Evolutionary conservation across 768 basidiomycete genomes (phyloP).

Genomic region (Paxillus ammoniavirescens): DNA sequence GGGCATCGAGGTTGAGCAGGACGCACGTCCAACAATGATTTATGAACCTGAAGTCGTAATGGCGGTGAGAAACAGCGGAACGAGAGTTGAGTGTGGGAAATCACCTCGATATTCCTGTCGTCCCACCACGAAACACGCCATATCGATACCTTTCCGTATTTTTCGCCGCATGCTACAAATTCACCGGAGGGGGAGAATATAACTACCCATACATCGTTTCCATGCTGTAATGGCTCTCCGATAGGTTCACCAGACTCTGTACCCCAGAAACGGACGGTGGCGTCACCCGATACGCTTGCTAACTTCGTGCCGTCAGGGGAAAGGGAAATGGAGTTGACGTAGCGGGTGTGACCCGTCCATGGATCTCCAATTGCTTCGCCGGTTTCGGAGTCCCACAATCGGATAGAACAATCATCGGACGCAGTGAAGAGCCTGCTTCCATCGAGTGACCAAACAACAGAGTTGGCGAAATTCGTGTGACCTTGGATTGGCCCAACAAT

Average conservation of each 20-base stretch:
- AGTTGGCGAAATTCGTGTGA: neutral
- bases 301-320: conserved; percentile 2
- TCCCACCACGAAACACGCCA: neutral
- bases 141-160: neutral
- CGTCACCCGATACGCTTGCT: neutral
- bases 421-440: conserved; percentile 9
- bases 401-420: neutral
- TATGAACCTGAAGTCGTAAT: neutral
- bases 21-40: neutral
- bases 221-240: neutral
- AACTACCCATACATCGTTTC: neutral
- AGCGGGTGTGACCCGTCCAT: conserved; percentile 14
- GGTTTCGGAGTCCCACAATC: conserved; percentile 5
- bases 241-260: neutral
- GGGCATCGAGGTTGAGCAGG: too few relatives aligned
- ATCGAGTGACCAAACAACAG: conserved; percentile 13
- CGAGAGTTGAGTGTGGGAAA: too few relatives aligned
- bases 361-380: conserved; percentile 2
- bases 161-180: neutral
- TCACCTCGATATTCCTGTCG: neutral
- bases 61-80: neutral
- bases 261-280: neutral
- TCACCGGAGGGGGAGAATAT: neutral
- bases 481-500: neutral
- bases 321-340: neutral